A percentile compares a stretch with the other conserved stretches of the same genome.
Conservation (phyloP, 1,139 yeast genomes). For the Debaryomycetaceae sp. region DNA sequence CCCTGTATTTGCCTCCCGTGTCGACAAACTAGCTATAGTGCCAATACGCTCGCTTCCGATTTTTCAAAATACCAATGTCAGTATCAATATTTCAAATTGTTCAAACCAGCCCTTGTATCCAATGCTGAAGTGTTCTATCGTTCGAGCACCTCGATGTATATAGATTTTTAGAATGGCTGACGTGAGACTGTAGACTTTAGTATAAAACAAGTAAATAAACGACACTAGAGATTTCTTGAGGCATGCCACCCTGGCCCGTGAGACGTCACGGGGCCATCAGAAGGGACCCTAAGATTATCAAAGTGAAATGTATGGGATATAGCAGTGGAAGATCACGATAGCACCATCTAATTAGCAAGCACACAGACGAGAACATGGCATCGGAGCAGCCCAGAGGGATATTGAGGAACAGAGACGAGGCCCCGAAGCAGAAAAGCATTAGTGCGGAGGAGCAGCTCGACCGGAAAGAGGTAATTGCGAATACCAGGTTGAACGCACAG, state of each 20-base stretch:
- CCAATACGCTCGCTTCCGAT: too few relatives aligned
- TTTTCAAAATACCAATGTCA: too few relatives aligned
- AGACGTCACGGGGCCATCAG: background rate
- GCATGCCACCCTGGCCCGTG: background rate
- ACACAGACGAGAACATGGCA: slow-evolving; percentile 11
- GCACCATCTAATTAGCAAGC: background rate
- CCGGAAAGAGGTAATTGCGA: slow-evolving; percentile 43
- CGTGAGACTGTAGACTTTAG: background rate
- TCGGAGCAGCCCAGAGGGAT: slow-evolving; percentile 39
- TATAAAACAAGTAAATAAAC: background rate
- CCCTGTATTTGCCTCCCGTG: background rate
- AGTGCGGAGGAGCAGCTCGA: slow-evolving; percentile 21
- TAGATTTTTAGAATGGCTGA: too few relatives aligned
- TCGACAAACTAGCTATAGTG: too few relatives aligned
- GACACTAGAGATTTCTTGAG: background rate
- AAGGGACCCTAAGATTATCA: too few relatives aligned
- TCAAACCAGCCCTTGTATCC: too few relatives aligned
- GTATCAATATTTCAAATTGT: too few relatives aligned
- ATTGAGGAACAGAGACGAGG: slow-evolving; percentile 31
- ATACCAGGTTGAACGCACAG: slow-evolving; percentile 41
- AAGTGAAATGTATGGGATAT: too few relatives aligned
- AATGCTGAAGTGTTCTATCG: too few relatives aligned
- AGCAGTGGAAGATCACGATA: too few relatives aligned
- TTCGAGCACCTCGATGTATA: too few relatives aligned
- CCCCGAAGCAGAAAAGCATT: slow-evolving; percentile 10